Percentiles rank a stretch among this genome's conserved stretches.
These are phyloP conservation scores for Rosellinia necatrix DNA, from an alignment of 2,329 filamentous ascomycete genomes.

Conservation along the genomic window DNA sequence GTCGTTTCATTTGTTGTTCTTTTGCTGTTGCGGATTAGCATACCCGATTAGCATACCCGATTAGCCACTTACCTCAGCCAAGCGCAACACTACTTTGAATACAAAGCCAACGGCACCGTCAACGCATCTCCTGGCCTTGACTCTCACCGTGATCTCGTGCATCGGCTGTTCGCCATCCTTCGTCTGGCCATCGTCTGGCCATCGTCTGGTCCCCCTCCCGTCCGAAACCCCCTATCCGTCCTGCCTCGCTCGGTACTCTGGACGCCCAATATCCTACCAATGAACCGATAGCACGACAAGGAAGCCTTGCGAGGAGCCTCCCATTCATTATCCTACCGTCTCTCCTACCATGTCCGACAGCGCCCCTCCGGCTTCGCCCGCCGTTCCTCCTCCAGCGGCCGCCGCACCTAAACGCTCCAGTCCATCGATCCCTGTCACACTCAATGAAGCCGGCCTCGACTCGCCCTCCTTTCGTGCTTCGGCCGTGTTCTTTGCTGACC, in stretches of 20 bases:
- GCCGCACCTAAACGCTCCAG: conserved; percentile 36
- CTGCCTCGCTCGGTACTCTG: background rate
- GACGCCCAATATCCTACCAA: conserved; percentile 10
- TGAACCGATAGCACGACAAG: conserved; percentile 21
- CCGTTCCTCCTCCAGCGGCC: conserved; percentile 22
- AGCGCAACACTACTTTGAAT: background rate
- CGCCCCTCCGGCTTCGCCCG: conserved; percentile 29
- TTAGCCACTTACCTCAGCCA: no score
- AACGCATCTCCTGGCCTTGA: background rate
- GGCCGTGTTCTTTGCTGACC: conserved; percentile 83
- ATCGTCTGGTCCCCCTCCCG: background rate
- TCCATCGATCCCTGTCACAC: conserved; percentile 71
- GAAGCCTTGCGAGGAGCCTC: background rate
- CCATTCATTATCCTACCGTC: background rate
- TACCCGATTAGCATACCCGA: no score
- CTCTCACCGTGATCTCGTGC: background rate
- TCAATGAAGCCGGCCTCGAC: conserved; percentile 95
- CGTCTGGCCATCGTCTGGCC: background rate
- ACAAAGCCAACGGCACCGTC: background rate
- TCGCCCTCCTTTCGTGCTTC: conserved; percentile 93
- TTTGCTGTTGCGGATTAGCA: no score
- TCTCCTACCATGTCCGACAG: conserved; percentile 36
- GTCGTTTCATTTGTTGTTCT: no score
- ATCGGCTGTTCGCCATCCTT: no score
- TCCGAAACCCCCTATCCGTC: background rate